phyloP scores from a whole-genome alignment of 208 protist genomes.

The Entamoeba histolytica region DNA sequence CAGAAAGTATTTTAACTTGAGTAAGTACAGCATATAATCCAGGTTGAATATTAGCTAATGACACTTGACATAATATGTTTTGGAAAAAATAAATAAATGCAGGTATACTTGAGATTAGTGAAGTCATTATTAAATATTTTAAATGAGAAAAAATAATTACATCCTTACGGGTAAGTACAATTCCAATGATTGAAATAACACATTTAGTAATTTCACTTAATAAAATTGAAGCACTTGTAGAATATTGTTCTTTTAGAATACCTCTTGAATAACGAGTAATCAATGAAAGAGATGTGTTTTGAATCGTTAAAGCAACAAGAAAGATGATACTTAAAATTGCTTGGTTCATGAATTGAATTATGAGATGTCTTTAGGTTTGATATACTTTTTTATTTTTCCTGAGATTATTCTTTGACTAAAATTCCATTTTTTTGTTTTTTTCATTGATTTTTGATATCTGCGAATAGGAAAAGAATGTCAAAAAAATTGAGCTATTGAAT shows the following conservation, averaged over 20 bases:
- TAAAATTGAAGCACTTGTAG: background rate
- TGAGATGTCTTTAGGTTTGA: too few relatives aligned
- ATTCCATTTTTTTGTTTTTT: too few relatives aligned
- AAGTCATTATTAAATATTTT: background rate
- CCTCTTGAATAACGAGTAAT: background rate
- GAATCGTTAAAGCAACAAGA: background rate
- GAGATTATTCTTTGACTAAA: too few relatives aligned
- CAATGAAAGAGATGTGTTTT: background rate
- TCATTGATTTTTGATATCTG: too few relatives aligned
- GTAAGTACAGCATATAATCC: background rate
- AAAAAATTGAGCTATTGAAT: too few relatives aligned
- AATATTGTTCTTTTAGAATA: background rate
- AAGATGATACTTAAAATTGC: background rate
- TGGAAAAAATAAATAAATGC: background rate
- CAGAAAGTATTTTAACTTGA: background rate
- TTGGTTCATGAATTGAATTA: background rate
- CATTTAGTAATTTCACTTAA: background rate
- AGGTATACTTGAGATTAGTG: background rate
- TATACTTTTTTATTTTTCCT: too few relatives aligned
- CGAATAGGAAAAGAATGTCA: too few relatives aligned
- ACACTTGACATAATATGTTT: background rate
- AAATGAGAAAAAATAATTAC: background rate
- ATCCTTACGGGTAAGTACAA: background rate
- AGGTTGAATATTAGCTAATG: background rate
- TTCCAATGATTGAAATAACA: background rate